Conservation (phyloP, 371 early-diverging fungal genomes). For the Mucor piriformis region DNA sequence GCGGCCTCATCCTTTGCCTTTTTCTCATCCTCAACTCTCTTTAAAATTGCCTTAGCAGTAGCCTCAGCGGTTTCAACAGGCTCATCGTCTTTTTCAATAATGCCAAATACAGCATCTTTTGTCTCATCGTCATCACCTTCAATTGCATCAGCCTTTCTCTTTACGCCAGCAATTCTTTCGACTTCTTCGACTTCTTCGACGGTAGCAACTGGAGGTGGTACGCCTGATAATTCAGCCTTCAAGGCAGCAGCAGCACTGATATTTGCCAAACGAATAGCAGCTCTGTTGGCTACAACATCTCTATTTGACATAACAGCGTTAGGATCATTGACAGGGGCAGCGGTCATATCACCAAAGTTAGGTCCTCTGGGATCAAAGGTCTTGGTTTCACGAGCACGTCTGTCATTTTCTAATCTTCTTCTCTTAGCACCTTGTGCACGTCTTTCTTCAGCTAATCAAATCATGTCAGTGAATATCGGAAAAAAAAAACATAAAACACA, state of each 20-base stretch:
- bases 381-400: constrained; percentile 40
- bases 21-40: constrained; percentile 51
- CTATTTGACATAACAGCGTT: constrained; percentile 40
- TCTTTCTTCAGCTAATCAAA: constrained; percentile 39
- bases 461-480: too few relatives aligned
- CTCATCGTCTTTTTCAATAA: constrained; percentile 36
- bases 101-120: constrained; percentile 39
- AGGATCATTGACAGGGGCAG: constrained; percentile 41
- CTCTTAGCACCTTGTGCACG: constrained; percentile 42
- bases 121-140: constrained; percentile 37
- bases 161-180: constrained; percentile 25
- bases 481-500: too few relatives aligned
- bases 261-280: constrained; percentile 42
- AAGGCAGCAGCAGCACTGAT: constrained; percentile 60
- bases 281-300: constrained; percentile 45
- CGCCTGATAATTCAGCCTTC: constrained; percentile 30
- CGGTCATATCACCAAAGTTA: constrained; percentile 43
- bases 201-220: constrained; percentile 3
- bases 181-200: constrained; percentile 18
- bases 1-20: constrained; percentile 55
- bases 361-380: constrained; percentile 27
- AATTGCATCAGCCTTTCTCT: constrained; percentile 40
- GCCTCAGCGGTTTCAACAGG: constrained; percentile 17
- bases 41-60: constrained; percentile 56
- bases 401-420: constrained; percentile 48